A percentile compares a stretch with the other conserved stretches of the same genome.
These are phyloP conservation scores for Porogramme epimiltina DNA, from an alignment of 1,284 basidiomycete genomes.

Conservation along the genomic window DNA sequence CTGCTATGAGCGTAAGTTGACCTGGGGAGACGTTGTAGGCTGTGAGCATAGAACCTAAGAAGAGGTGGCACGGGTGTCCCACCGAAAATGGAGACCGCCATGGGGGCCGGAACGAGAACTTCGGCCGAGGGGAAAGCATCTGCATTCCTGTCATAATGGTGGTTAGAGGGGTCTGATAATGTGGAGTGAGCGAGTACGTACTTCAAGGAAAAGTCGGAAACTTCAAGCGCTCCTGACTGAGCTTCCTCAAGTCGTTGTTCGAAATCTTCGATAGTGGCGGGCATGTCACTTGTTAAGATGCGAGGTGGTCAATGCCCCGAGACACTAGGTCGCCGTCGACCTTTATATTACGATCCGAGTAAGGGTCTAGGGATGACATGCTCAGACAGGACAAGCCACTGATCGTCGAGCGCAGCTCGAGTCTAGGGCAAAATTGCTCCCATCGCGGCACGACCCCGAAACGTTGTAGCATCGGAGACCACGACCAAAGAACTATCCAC, in stretches of 20 bases:
- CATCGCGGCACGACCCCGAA: too few species aligned
- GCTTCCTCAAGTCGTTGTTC: conserved; percentile 4
- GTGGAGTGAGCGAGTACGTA: not conserved
- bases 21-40: too few species aligned
- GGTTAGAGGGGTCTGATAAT: not conserved
- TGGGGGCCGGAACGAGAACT: conserved; percentile 11
- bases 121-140: conserved; percentile 12
- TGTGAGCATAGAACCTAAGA: too few species aligned
- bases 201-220: conserved; percentile 8
- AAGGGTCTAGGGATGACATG: too few species aligned
- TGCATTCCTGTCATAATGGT: not conserved
- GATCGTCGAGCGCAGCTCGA: too few species aligned
- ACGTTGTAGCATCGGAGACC: too few species aligned
- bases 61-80: not conserved
- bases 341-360: too few species aligned
- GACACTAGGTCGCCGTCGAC: too few species aligned
- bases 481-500: too few species aligned
- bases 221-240: conserved; percentile 10
- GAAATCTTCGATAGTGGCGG: conserved; percentile 3
- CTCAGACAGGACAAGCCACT: too few species aligned
- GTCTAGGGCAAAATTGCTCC: too few species aligned
- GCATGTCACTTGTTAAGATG: not conserved
- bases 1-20: conserved; percentile 11
- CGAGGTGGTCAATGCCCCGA: too few species aligned
- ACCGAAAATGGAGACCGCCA: conserved; percentile 13